A percentile compares a stretch with the other conserved stretches of the same genome.
Conservation (phyloP, 2,329 filamentous ascomycete species). For the Dothideomycetidae sp. region DNA sequence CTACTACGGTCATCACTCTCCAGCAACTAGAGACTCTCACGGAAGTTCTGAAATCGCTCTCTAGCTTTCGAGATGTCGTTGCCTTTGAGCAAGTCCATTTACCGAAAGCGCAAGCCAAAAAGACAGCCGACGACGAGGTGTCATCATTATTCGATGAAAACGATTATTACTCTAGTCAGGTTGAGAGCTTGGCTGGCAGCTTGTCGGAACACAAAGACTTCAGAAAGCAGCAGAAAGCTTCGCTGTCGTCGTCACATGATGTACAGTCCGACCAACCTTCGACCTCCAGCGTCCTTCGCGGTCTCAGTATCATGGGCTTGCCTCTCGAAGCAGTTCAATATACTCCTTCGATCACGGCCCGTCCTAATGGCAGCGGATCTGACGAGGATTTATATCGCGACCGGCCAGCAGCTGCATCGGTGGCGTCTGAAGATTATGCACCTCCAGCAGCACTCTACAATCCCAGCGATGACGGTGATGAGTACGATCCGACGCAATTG, state of each 20-base stretch:
- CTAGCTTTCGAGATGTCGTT: not conserved
- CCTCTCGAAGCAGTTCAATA: too few species aligned
- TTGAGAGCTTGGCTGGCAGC: slow-evolving; percentile 33
- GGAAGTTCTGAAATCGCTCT: not conserved
- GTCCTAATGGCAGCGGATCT: not conserved
- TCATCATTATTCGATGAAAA: slow-evolving; percentile 59
- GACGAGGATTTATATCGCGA: not conserved
- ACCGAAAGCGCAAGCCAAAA: slow-evolving; percentile 13
- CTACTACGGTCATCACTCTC: not conserved
- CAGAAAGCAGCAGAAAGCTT: too few species aligned
- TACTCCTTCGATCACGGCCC: not conserved
- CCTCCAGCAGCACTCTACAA: slow-evolving; percentile 30
- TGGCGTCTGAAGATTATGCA: slow-evolving; percentile 31
- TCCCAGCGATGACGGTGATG: slow-evolving; percentile 13
- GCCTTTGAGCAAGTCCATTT: slow-evolving; percentile 5
- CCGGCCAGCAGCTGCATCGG: slow-evolving; percentile 10
- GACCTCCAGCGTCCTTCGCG: not conserved
- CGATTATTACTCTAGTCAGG: slow-evolving; percentile 88
- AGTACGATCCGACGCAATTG: slow-evolving; percentile 10
- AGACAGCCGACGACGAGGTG: not conserved
- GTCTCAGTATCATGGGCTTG: not conserved
- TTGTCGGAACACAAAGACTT: not conserved
- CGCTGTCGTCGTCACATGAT: too few species aligned
- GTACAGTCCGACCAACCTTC: too few species aligned
- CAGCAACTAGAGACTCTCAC: not conserved